These are phyloP conservation scores for Leccinum insolens DNA, from an alignment of 1,284 basidiomycete species.

Conservation along the genomic window DNA sequence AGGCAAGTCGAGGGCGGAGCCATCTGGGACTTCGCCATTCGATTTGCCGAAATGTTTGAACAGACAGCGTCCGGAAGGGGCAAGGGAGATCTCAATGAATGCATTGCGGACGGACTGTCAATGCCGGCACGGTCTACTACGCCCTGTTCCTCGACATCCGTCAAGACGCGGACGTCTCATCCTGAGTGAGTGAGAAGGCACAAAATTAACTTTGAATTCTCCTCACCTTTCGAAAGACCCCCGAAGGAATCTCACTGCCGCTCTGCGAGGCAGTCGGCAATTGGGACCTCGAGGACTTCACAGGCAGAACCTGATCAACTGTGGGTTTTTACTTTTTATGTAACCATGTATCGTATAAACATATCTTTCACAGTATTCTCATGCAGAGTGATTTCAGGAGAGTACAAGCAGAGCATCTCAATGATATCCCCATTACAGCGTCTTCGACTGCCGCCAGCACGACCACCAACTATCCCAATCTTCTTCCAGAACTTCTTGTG, in stretches of 20 bases:
- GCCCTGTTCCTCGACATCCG: slow-evolving; percentile 26
- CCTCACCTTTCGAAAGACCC: slow-evolving; percentile 17
- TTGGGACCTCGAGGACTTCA: slow-evolving; percentile 16
- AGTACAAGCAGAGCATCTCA: slow-evolving; percentile 82
- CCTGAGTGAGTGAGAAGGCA: slow-evolving; percentile 21
- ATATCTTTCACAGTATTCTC: slow-evolving; percentile 56
- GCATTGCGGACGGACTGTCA: background rate
- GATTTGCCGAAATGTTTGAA: slow-evolving; percentile 22
- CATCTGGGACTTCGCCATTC: slow-evolving; percentile 21
- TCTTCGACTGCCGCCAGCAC: background rate
- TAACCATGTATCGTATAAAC: background rate
- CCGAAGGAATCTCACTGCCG: slow-evolving; percentile 29
- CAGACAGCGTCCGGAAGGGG: slow-evolving; percentile 10
- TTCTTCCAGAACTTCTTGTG: background rate
- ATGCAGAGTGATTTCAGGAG: slow-evolving; percentile 76
- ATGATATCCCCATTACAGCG: slow-evolving; percentile 87
- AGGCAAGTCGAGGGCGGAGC: slow-evolving; percentile 20
- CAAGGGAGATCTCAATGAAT: background rate
- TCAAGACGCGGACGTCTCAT: slow-evolving; percentile 8
- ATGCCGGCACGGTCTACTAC: slow-evolving; percentile 16
- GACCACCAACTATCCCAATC: background rate
- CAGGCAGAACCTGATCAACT: slow-evolving; percentile 63
- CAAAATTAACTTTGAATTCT: background rate
- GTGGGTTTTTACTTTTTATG: slow-evolving; percentile 37
- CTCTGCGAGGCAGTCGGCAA: slow-evolving; percentile 32